A percentile compares a stretch with the other conserved stretches of the same genome.
phyloP scores from a whole-genome alignment of 345 rosid genomes.

The Eutrema heterophyllum region DNA sequence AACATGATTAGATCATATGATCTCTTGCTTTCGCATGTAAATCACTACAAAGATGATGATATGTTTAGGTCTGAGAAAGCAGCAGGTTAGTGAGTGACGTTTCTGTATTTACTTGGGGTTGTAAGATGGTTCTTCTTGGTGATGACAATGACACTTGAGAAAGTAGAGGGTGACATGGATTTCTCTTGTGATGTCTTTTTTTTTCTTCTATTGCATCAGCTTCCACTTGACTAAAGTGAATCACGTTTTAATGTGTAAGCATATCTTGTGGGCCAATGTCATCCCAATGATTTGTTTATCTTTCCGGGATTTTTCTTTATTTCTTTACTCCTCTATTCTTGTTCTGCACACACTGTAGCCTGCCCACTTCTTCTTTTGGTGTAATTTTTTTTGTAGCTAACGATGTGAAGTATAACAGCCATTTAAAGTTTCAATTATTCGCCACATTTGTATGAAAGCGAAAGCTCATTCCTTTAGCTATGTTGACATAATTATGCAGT shows the following conservation, averaged over 20 bases:
- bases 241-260: slow-evolving; percentile 29
- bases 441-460: slow-evolving; percentile 10
- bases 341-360: slow-evolving; percentile 18
- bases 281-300: slow-evolving; percentile 30
- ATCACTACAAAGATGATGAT: slow-evolving; percentile 23
- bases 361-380: slow-evolving; percentile 14
- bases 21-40: slow-evolving; percentile 22
- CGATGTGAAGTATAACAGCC: slow-evolving; percentile 32
- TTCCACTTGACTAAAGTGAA: slow-evolving; percentile 39
- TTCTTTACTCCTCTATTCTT: slow-evolving; percentile 9
- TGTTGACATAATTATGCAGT: slow-evolving; percentile 21
- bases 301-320: slow-evolving; percentile 7
- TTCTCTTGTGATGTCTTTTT: slow-evolving; percentile 33
- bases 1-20: slow-evolving; percentile 23
- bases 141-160: slow-evolving; percentile 39
- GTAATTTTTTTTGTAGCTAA: slow-evolving; percentile 14
- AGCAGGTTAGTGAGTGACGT: slow-evolving; percentile 26
- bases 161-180: slow-evolving; percentile 44
- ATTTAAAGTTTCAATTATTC: slow-evolving; percentile 23
- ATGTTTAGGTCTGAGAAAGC: slow-evolving; percentile 26
- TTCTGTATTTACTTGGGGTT: slow-evolving; percentile 5
- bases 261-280: slow-evolving; percentile 30
- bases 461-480: slow-evolving; percentile 14
- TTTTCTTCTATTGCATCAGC: slow-evolving; percentile 29
- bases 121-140: slow-evolving; percentile 32